phyloP scores from a whole-genome alignment of 2,329 filamentous ascomycete genomes.

The Aspergillus awamori region DNA sequence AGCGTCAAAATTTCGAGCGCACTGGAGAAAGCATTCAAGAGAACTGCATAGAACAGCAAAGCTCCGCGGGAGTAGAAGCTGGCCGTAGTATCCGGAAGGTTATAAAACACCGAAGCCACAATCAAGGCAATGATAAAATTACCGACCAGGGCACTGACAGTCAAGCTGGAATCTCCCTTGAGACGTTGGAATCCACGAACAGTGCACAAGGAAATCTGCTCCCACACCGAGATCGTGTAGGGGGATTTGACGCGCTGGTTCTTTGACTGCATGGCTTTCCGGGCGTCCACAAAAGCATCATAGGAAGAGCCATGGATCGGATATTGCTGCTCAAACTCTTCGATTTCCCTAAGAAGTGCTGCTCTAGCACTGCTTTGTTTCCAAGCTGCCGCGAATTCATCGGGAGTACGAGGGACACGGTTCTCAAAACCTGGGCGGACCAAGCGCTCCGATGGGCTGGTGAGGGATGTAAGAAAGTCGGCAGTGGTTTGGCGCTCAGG shows the following conservation, averaged over 20 bases:
- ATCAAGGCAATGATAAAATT: constrained; percentile 76
- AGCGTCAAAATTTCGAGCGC: constrained; percentile 60
- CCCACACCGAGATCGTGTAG: constrained; percentile 73
- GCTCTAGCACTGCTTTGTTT: constrained; percentile 52
- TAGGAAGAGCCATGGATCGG: constrained; percentile 37
- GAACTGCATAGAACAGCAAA: constrained; percentile 78
- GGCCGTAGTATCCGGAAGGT: constrained; percentile 63
- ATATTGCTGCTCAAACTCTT: constrained; percentile 35
- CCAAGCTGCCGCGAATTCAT: constrained; percentile 65
- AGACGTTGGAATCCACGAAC: constrained; percentile 77
- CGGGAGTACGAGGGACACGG: constrained; percentile 64
- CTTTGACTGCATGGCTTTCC: constrained; percentile 41
- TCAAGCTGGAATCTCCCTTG: constrained; percentile 71
- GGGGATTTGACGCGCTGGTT: constrained; percentile 67
- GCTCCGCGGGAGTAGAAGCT: constrained; percentile 77
- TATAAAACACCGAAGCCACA: constrained; percentile 76
- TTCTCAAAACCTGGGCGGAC: constrained; percentile 61
- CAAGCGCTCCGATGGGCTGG: constrained; percentile 61
- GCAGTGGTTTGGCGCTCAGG: constrained; percentile 66
- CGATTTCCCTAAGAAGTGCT: constrained; percentile 41
- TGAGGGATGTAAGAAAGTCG: constrained; percentile 70
- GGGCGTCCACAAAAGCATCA: constrained; percentile 39
- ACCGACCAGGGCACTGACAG: constrained; percentile 62
- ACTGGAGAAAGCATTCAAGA: constrained; percentile 79
- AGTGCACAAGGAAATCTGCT: constrained; percentile 76